Evolutionary conservation across 768 basidiomycete genomes (phyloP).

Genomic region (Leccinum disarticulatum): DNA sequence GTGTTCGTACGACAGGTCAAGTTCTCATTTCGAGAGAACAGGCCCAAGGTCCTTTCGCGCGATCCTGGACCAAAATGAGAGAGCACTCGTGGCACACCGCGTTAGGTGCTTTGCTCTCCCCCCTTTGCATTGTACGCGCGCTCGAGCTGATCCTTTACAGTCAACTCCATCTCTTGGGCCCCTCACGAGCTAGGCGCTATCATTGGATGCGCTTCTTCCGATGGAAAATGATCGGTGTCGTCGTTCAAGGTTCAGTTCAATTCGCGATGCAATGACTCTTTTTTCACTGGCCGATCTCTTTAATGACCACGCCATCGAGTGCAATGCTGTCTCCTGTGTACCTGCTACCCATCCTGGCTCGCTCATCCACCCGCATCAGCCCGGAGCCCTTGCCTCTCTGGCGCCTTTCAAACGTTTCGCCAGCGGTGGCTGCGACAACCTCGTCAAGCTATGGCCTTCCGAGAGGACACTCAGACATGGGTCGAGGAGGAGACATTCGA

Average conservation of each 20-base stretch:
- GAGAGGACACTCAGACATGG: slow-evolving; percentile 87
- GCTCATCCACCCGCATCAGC: slow-evolving; percentile 70
- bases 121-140: neutral
- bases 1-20: slow-evolving; percentile 96
- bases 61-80: slow-evolving; percentile 91
- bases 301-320: slow-evolving; percentile 61
- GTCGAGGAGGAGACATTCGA: slow-evolving; percentile 86
- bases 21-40: slow-evolving; percentile 99
- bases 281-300: slow-evolving; percentile 74
- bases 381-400: slow-evolving; percentile 32
- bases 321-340: slow-evolving; percentile 83
- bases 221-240: slow-evolving; percentile 94
- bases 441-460: slow-evolving; percentile 93
- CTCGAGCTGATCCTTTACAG: slow-evolving; percentile 38
- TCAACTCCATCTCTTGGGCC: slow-evolving; percentile 99
- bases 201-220: slow-evolving; percentile 94
- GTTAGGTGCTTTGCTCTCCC: slow-evolving; percentile 60
- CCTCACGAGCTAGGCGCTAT: slow-evolving; percentile 97
- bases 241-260: slow-evolving; percentile 80
- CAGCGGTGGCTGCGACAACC: slow-evolving; percentile 93
- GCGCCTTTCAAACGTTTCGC: slow-evolving; percentile 87
- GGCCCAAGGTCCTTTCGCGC: slow-evolving; percentile 43
- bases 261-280: neutral
- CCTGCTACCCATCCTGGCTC: slow-evolving; percentile 87
- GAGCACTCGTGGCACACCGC: slow-evolving; percentile 94